Base-by-base conservation (phyloP, 2,329 filamentous ascomycete species). In the Xylariaceae sp. region DNA sequence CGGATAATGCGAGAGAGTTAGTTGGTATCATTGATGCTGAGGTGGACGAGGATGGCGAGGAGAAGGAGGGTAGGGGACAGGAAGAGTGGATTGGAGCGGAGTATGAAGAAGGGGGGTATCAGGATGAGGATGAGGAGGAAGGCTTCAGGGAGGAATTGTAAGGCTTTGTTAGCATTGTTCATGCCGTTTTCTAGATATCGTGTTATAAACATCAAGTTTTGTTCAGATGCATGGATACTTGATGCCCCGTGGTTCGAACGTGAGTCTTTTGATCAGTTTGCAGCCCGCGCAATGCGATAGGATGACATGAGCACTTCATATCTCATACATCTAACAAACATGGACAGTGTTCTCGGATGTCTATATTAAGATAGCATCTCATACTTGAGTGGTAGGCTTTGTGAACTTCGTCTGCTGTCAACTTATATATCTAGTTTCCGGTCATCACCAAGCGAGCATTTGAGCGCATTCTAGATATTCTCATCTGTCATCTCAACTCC, bases 1-100 rank as follows among this genome's bases (percentile, higher is more conserved):
- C 87, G 1, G 80, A 82, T 18, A 76, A 79, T 3, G 70, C 82
- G 18, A 76, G 83, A 62, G 87, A 91, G 70, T 83, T 93, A 47
- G 78, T 88, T 50, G 89, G 88, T 0, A 83, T 89, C 48, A 81
- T 93, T 13, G 85, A 88, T 34, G 75, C 76, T 1, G 81, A 80
- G 2, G 80, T 82, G 1, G 78, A 82, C 0, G 77, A 80, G 8
- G 72, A 76, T 7, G 71, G 70, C 13, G 68, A 70, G 45, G 59
- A 60, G 55, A 67, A 35, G 69, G 67, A 15, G 62, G 66, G 11
- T 61, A 64, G 15, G 66, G 67, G 17, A n/a, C 45, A 55, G 3
- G 48, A 44, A 10, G 44, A 48, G 1, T 56, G 53, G 9, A 17
- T 44, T 34, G 39, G 35, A 37, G 49, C 3, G 2, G 49, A 56